These are phyloP conservation scores for Copromyces sp. DNA, from an alignment of 495 filamentous ascomycete genomes.

Conservation along the genomic window DNA sequence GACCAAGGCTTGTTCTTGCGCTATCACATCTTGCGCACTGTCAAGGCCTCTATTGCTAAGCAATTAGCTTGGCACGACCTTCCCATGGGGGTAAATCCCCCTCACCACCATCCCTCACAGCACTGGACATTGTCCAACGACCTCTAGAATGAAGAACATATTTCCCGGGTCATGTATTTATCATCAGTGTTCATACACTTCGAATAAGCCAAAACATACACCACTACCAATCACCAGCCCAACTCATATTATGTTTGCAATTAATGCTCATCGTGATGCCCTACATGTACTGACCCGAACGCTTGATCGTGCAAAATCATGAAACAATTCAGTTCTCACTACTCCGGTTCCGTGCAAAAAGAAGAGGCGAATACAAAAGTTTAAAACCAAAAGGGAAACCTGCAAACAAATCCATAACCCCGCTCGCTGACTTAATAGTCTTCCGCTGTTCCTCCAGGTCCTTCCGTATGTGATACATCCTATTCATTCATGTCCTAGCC, in stretches of 20 bases:
- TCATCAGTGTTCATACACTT: no score
- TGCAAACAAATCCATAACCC: background rate
- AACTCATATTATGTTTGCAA: background rate
- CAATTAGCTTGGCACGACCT: background rate
- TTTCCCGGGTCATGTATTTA: no score
- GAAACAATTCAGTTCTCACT: background rate
- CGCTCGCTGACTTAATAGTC: background rate
- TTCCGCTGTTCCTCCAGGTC: background rate
- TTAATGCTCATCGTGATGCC: background rate
- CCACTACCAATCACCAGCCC: background rate
- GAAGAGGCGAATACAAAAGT: background rate
- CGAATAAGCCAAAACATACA: background rate
- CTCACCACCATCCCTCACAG: no score
- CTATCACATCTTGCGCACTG: background rate
- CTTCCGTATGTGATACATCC: background rate
- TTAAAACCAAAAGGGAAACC: background rate
- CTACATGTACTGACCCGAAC: background rate
- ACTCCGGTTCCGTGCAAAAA: background rate
- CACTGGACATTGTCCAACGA: no score
- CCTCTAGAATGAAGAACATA: no score
- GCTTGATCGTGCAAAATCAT: background rate
- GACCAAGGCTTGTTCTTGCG: background rate
- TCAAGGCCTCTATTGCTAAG: background rate
- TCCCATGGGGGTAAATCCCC: no score
- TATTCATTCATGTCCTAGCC: background rate